A percentile compares a stretch with the other conserved stretches of the same genome.
Conservation (phyloP, 495 filamentous ascomycete species). For the Bryoglossum gracile region DNA sequence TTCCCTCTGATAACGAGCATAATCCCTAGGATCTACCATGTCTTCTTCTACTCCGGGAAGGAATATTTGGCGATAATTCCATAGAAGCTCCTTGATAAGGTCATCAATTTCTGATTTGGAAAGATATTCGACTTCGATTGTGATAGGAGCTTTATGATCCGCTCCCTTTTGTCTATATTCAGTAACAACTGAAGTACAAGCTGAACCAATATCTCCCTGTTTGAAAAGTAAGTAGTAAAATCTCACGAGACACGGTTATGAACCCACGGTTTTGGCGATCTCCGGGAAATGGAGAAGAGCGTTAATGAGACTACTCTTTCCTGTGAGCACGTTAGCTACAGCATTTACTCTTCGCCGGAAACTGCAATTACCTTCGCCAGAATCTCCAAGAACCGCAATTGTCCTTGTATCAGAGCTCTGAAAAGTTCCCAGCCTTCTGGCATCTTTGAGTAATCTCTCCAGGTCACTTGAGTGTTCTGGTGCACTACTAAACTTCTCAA, state of each 20-base stretch:
- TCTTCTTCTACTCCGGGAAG: conserved; percentile 17
- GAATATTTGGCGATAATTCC: conserved; percentile 23
- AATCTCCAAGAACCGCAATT: conserved; percentile 24
- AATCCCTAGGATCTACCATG: conserved; percentile 15
- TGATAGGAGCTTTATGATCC: conserved; percentile 20
- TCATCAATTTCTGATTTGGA: conserved; percentile 20
- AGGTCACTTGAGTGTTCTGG: conserved; percentile 4
- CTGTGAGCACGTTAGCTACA: conserved; percentile 9
- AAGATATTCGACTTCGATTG: conserved; percentile 25
- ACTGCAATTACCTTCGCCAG: conserved; percentile 11
- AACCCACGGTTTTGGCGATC: conserved; percentile 23
- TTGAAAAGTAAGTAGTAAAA: background rate
- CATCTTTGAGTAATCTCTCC: conserved; percentile 12
- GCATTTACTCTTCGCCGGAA: background rate
- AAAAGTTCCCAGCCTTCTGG: conserved; percentile 8
- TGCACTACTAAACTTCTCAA: conserved; percentile 3
- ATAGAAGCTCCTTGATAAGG: conserved; percentile 24
- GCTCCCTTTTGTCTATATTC: conserved; percentile 23
- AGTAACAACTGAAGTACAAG: conserved; percentile 25
- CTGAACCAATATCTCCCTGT: conserved; percentile 23
- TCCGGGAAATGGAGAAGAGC: conserved; percentile 25
- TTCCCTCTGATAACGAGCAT: conserved; percentile 12
- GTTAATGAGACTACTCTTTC: conserved; percentile 28
- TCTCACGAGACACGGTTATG: background rate
- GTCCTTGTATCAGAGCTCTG: conserved; percentile 19